Conservation (phyloP, 1,139 yeast genomes). For the Geotrichum bryndzae region DNA sequence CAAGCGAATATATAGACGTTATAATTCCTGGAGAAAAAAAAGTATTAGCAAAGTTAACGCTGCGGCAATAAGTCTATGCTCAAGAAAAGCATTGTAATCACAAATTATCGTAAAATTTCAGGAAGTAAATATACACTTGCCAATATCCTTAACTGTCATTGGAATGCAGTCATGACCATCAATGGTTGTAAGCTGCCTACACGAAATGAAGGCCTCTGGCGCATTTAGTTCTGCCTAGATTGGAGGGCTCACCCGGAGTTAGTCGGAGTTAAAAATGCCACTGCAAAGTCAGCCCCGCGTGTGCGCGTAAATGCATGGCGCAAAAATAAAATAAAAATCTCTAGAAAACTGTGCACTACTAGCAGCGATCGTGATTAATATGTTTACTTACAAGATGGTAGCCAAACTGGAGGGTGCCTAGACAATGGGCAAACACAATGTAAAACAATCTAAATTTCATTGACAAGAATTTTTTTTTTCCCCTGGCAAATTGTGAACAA, state of each 20-base stretch:
- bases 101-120: background rate
- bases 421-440: slow-evolving; percentile 44
- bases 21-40: slow-evolving; percentile 36
- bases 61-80: background rate
- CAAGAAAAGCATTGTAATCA: too few species aligned
- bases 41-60: background rate
- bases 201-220: slow-evolving; percentile 60
- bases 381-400: slow-evolving; percentile 52
- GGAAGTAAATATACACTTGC: slow-evolving; percentile 30
- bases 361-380: background rate
- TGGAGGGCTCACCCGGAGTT: slow-evolving; percentile 1
- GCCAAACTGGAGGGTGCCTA: slow-evolving; percentile 82
- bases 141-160: slow-evolving; percentile 59
- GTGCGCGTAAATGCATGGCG: background rate
- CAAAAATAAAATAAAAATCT: background rate
- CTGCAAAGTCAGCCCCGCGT: too few species aligned
- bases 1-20: slow-evolving; percentile 80
- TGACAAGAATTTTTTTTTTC: background rate
- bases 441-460: slow-evolving; percentile 9
- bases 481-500: background rate
- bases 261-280: background rate
- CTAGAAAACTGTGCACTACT: background rate
- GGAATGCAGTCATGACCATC: slow-evolving; percentile 48
- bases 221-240: slow-evolving; percentile 70
- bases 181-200: slow-evolving; percentile 34